Percentiles rank a stretch among this genome's conserved stretches.
Evolutionary conservation across 1,284 basidiomycete genomes (phyloP).

Genomic region (Moesziomyces sp.): DNA sequence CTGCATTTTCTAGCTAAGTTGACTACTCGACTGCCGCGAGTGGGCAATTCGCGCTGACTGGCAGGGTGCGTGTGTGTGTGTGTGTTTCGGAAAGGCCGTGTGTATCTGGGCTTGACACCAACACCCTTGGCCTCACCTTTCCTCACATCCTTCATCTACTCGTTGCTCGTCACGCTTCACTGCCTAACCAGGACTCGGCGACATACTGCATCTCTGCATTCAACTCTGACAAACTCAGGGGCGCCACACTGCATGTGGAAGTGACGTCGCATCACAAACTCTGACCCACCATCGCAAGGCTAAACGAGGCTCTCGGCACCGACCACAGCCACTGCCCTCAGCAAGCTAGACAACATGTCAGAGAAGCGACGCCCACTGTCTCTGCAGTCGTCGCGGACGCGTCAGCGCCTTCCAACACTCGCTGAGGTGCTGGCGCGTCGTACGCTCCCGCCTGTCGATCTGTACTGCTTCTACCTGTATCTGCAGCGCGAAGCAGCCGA

Average conservation of each 20-base stretch:
- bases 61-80: neutral
- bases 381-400: constrained; percentile 49
- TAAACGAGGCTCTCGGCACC: constrained; percentile 2
- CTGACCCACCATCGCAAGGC: neutral
- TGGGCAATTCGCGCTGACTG: no score
- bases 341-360: constrained; percentile 18
- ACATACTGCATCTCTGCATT: no score
- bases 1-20: no score
- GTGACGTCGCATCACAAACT: no score
- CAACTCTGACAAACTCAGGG: no score
- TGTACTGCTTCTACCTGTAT: constrained; percentile 90
- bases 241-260: no score
- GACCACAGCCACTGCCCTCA: neutral
- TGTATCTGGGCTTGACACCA: neutral
- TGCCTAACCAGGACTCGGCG: no score
- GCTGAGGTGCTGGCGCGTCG: constrained; percentile 67
- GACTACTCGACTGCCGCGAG: no score
- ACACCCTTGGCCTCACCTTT: neutral
- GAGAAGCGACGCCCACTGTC: constrained; percentile 43
- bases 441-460: constrained; percentile 91
- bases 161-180: no score
- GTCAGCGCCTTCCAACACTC: constrained; percentile 67
- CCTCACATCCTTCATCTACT: neutral
- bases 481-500: constrained; percentile 86
- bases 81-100: neutral